Percentiles rank a stretch among this genome's conserved stretches.
These are phyloP conservation scores for Aspergillus wentii DNA, from an alignment of 495 filamentous ascomycete species.

Conservation along the genomic window DNA sequence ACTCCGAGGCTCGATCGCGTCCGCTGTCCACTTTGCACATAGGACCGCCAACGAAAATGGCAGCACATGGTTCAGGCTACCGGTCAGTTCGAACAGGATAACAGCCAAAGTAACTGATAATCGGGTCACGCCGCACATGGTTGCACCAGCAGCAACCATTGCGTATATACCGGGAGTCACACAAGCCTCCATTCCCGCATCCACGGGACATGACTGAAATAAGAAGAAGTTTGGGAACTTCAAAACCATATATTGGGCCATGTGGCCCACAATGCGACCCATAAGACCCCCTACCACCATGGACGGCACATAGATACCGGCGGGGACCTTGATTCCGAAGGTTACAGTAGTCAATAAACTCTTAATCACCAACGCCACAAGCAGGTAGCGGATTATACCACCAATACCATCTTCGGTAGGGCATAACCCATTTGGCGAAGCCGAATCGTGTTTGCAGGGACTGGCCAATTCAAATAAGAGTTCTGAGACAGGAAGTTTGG, in stretches of 20 bases:
- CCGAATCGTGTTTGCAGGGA: conserved; percentile 68
- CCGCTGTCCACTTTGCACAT: conserved; percentile 96
- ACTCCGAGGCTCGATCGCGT: conserved; percentile 88
- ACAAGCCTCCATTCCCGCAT: conserved; percentile 69
- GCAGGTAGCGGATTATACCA: conserved; percentile 60
- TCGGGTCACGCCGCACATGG: conserved; percentile 96
- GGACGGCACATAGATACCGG: conserved; percentile 94
- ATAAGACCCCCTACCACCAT: conserved; percentile 97
- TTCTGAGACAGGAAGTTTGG: conserved; percentile 84
- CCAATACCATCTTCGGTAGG: conserved; percentile 72
- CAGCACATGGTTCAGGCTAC: conserved; percentile 88
- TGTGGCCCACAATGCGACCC: conserved; percentile 82
- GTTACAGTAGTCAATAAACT: conserved; percentile 81
- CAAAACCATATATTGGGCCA: conserved; percentile 77
- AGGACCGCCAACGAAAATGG: conserved; percentile 91
- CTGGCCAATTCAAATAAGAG: conserved; percentile 85
- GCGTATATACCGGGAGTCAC: conserved; percentile 95
- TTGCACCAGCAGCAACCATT: conserved; percentile 88
- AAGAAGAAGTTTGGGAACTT: conserved; percentile 65
- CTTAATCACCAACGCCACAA: conserved; percentile 83
- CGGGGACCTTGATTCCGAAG: conserved; percentile 92
- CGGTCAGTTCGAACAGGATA: conserved; percentile 93
- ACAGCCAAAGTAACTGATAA: conserved; percentile 92
- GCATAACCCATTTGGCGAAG: conserved; percentile 63
- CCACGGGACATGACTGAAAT: conserved; percentile 67